Evolutionary conservation across 2,329 filamentous ascomycete species (phyloP).

Genomic region (Chaetomiaceae sp.): DNA sequence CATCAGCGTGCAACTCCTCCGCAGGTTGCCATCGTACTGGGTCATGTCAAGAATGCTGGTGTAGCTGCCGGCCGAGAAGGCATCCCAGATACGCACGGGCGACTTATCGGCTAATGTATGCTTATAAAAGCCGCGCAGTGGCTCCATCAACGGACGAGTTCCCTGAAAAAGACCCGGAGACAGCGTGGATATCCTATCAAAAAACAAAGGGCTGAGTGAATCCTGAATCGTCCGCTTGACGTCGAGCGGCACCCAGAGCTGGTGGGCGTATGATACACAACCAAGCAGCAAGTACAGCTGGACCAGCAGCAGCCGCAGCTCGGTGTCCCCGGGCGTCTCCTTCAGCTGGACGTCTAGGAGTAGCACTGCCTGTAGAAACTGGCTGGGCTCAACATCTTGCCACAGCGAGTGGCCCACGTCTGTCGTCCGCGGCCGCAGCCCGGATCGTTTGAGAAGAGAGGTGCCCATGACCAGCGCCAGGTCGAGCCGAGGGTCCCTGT

Average conservation of each 20-base stretch:
- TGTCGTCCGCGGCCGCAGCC: conserved; percentile 19
- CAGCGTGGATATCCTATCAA: conserved; percentile 51
- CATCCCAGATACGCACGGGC: conserved; percentile 43
- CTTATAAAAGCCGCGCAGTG: conserved; percentile 44
- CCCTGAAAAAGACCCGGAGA: conserved; percentile 42
- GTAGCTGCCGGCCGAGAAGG: conserved; percentile 49
- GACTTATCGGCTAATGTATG: conserved; percentile 38
- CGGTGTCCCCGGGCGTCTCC: conserved; percentile 42
- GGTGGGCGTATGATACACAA: conserved; percentile 42
- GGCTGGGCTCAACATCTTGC: conserved; percentile 25
- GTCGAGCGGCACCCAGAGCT: conserved; percentile 48
- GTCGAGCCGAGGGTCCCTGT: conserved; percentile 33
- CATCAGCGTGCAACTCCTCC: conserved; percentile 48
- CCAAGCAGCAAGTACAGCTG: conserved; percentile 50
- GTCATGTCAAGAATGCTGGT: conserved; percentile 47
- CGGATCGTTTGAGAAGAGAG: conserved; percentile 32
- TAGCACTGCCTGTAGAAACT: conserved; percentile 46
- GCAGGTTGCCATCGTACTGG: conserved; percentile 40
- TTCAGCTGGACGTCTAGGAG: conserved; percentile 48
- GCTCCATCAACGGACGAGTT: conserved; percentile 37
- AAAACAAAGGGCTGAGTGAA: conserved; percentile 50
- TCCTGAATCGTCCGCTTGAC: conserved; percentile 58
- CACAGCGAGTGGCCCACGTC: conserved; percentile 19
- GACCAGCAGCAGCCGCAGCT: conserved; percentile 47
- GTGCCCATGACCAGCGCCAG: conserved; percentile 32